Percentiles rank a stretch among this genome's conserved stretches.
Conservation (phyloP, 2,329 filamentous ascomycete genomes). For the Penicillium capsulatum region DNA sequence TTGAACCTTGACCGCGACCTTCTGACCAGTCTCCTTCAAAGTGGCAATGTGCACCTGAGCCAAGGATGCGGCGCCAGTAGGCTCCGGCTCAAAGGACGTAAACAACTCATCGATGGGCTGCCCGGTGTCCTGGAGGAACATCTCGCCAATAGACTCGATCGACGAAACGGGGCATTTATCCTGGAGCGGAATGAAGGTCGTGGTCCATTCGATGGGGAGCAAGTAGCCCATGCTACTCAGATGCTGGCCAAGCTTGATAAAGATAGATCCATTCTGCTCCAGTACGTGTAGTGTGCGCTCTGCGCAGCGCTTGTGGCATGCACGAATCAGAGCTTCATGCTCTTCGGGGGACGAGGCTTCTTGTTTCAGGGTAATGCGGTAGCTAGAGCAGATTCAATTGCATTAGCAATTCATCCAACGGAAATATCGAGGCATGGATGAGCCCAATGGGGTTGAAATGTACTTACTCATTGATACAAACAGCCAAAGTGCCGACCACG, state of each 20-base stretch:
- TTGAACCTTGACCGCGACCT: slow-evolving; percentile 94
- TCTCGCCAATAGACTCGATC: slow-evolving; percentile 75
- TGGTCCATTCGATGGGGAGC: slow-evolving; percentile 85
- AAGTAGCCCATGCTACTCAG: slow-evolving; percentile 95
- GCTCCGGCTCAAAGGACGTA: slow-evolving; percentile 71
- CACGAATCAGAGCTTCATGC: slow-evolving; percentile 64
- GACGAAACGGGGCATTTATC: slow-evolving; percentile 94
- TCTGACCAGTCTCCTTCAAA: slow-evolving; percentile 73
- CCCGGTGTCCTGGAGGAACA: slow-evolving; percentile 83
- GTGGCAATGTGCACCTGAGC: slow-evolving; percentile 91
- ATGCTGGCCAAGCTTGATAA: slow-evolving; percentile 96
- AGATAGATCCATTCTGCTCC: slow-evolving; percentile 96
- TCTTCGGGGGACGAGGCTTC: slow-evolving; percentile 59
- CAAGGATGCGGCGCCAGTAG: slow-evolving; percentile 88
- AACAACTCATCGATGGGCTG: slow-evolving; percentile 76
- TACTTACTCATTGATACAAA: slow-evolving; percentile 84
- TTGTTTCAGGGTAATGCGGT: slow-evolving; percentile 77
- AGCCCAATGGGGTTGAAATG: background rate
- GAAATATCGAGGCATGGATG: background rate
- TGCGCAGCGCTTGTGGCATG: slow-evolving; percentile 90
- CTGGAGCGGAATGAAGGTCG: slow-evolving; percentile 91
- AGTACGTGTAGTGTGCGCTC: slow-evolving; percentile 78
- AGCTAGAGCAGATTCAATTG: slow-evolving; percentile 52
- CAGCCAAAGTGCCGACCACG: slow-evolving; percentile 67
- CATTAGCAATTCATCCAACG: background rate